These are phyloP conservation scores for Diaporthe citriasiana DNA, from an alignment of 2,329 filamentous ascomycete species.

Conservation along the genomic window DNA sequence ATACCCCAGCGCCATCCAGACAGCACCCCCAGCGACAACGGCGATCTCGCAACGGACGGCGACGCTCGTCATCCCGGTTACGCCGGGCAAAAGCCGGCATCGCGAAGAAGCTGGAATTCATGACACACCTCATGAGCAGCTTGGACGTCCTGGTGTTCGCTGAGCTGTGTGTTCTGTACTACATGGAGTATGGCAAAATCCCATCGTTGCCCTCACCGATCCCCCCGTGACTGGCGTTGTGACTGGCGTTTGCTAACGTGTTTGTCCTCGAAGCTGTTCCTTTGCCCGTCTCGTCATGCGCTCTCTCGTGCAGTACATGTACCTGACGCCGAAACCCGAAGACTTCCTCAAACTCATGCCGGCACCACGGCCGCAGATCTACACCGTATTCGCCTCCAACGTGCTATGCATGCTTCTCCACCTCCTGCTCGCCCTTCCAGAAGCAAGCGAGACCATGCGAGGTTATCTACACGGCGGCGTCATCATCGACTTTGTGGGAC, in stretches of 20 bases:
- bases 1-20: slow-evolving; percentile 36
- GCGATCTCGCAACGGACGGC: slow-evolving; percentile 38
- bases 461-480: slow-evolving; percentile 78
- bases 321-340: slow-evolving; percentile 74
- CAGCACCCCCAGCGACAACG: slow-evolving; percentile 17
- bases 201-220: neutral
- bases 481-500: slow-evolving; percentile 77
- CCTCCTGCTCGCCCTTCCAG: slow-evolving; percentile 66
- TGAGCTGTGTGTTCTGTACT: slow-evolving; percentile 76
- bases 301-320: slow-evolving; percentile 71
- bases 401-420: slow-evolving; percentile 73
- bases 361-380: slow-evolving; percentile 69
- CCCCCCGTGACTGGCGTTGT: slow-evolving; percentile 43
- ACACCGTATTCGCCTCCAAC: slow-evolving; percentile 71
- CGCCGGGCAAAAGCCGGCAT: slow-evolving; percentile 52
- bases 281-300: slow-evolving; percentile 74
- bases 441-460: slow-evolving; percentile 71
- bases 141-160: slow-evolving; percentile 75
- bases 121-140: slow-evolving; percentile 71
- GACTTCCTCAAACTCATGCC: slow-evolving; percentile 68
- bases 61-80: slow-evolving; percentile 40
- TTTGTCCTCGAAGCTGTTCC: slow-evolving; percentile 66
- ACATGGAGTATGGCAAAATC: slow-evolving; percentile 71
- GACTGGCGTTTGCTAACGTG: slow-evolving; percentile 42
- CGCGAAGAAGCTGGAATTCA: slow-evolving; percentile 71